These are phyloP conservation scores for Gossypium stocksii DNA, from an alignment of 345 rosid genomes.

Conservation along the genomic window DNA sequence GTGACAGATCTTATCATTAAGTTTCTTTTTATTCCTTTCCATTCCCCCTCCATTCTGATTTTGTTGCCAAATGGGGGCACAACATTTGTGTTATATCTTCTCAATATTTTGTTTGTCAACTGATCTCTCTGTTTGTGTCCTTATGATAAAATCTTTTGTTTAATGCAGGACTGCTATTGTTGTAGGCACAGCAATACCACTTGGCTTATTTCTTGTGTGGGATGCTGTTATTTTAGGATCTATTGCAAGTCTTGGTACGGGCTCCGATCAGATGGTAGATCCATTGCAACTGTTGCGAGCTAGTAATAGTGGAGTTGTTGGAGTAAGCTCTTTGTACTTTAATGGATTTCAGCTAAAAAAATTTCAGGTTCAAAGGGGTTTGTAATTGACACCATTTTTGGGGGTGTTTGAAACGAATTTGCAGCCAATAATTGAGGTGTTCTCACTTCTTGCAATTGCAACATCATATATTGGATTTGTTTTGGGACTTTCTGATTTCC, in stretches of 20 bases:
- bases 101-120: background rate
- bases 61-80: background rate
- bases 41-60: background rate
- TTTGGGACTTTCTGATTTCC: slow-evolving; percentile 83
- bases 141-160: background rate
- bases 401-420: slow-evolving; percentile 10
- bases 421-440: slow-evolving; percentile 79
- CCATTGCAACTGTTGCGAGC: slow-evolving; percentile 75
- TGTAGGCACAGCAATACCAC: slow-evolving; percentile 83
- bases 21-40: background rate
- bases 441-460: slow-evolving; percentile 85
- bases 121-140: too few relatives aligned
- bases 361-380: slow-evolving; percentile 2
- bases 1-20: slow-evolving; percentile 40
- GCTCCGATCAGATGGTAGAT: slow-evolving; percentile 47
- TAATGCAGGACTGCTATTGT: slow-evolving; percentile 74
- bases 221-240: slow-evolving; percentile 81
- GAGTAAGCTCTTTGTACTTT: slow-evolving; percentile 48
- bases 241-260: slow-evolving; percentile 38
- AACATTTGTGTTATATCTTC: background rate
- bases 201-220: slow-evolving; percentile 86
- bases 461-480: slow-evolving; percentile 89
- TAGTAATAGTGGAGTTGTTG: slow-evolving; percentile 47
- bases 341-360: background rate
- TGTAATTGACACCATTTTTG: slow-evolving; percentile 15